Conservation (phyloP, 768 basidiomycete species). For the Pleurotus eryngii region DNA sequence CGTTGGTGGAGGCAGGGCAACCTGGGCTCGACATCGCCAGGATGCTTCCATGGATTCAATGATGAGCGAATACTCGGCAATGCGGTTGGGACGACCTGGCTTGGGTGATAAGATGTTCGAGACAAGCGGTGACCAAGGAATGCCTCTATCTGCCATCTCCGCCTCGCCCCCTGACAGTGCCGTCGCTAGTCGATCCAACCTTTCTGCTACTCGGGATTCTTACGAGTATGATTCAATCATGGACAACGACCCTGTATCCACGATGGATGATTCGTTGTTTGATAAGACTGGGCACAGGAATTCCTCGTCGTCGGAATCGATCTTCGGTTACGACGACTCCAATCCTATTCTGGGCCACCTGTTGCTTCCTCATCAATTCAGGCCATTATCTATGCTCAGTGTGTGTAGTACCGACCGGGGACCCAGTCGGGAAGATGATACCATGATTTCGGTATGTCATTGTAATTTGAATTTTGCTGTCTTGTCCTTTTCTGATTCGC, state of each 20-base stretch:
- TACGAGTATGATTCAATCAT: constrained; percentile 60
- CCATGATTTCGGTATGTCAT: constrained; percentile 69
- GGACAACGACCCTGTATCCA: constrained; percentile 43
- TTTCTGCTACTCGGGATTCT: constrained; percentile 32
- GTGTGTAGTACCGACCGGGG: constrained; percentile 40
- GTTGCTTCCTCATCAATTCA: constrained; percentile 49
- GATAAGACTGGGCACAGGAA: constrained; percentile 56
- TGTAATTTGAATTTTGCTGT: background rate
- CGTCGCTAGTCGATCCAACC: constrained; percentile 17
- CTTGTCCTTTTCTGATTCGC: constrained; percentile 2
- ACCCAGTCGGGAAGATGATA: constrained; percentile 67
- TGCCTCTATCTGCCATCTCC: constrained; percentile 59
- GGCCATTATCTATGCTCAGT: constrained; percentile 66
- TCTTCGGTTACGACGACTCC: constrained; percentile 53
- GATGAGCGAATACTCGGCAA: constrained; percentile 57
- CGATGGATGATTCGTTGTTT: constrained; percentile 53
- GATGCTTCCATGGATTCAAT: constrained; percentile 64
- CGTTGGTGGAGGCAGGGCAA: constrained; percentile 49
- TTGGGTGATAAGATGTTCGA: constrained; percentile 90
- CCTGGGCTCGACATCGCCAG: constrained; percentile 57
- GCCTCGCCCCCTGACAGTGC: constrained; percentile 58
- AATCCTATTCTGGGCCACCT: constrained; percentile 29
- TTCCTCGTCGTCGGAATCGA: constrained; percentile 54
- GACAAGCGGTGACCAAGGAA: constrained; percentile 43
- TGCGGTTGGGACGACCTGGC: constrained; percentile 64